phyloP scores from a whole-genome alignment of 2,329 filamentous ascomycete species.

The Trichoderma cornu-damae region DNA sequence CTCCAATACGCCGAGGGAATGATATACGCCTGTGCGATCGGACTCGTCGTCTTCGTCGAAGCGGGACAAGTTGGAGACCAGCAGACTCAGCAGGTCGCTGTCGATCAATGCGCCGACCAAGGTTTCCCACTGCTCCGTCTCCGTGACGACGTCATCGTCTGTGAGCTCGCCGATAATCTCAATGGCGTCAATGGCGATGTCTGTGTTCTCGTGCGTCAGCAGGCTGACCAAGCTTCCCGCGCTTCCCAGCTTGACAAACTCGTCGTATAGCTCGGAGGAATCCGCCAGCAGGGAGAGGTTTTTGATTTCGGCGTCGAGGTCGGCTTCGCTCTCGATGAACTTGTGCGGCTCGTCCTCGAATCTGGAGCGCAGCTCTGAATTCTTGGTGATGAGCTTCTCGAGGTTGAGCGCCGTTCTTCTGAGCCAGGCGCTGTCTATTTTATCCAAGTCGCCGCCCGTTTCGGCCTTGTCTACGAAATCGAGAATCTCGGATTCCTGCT shows the following conservation, averaged over 20 bases:
- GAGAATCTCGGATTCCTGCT: constrained; percentile 74
- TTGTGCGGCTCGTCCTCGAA: constrained; percentile 75
- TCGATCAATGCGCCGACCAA: constrained; percentile 64
- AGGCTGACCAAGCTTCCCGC: constrained; percentile 70
- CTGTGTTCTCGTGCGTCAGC: constrained; percentile 91
- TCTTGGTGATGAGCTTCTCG: constrained; percentile 86
- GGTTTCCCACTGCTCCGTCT: constrained; percentile 72
- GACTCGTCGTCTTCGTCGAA: constrained; percentile 68
- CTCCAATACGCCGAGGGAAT: constrained; percentile 76
- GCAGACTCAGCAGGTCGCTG: constrained; percentile 66
- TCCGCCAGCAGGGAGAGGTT: constrained; percentile 80
- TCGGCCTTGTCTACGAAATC: constrained; percentile 69
- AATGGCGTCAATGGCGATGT: constrained; percentile 87
- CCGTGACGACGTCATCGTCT: constrained; percentile 83
- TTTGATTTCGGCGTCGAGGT: constrained; percentile 85
- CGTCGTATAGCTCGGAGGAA: constrained; percentile 74
- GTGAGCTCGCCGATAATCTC: constrained; percentile 88
- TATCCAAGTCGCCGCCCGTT: constrained; percentile 52
- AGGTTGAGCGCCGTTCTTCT: constrained; percentile 75
- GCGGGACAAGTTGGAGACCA: constrained; percentile 72
- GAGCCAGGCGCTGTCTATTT: constrained; percentile 79
- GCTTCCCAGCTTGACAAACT: constrained; percentile 72
- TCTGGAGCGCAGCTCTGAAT: constrained; percentile 81
- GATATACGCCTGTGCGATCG: constrained; percentile 81
- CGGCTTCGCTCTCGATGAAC: constrained; percentile 81